These are phyloP conservation scores for Vitellaria paradoxa DNA, from an alignment of 179 eudicot genomes.

Conservation along the genomic window DNA sequence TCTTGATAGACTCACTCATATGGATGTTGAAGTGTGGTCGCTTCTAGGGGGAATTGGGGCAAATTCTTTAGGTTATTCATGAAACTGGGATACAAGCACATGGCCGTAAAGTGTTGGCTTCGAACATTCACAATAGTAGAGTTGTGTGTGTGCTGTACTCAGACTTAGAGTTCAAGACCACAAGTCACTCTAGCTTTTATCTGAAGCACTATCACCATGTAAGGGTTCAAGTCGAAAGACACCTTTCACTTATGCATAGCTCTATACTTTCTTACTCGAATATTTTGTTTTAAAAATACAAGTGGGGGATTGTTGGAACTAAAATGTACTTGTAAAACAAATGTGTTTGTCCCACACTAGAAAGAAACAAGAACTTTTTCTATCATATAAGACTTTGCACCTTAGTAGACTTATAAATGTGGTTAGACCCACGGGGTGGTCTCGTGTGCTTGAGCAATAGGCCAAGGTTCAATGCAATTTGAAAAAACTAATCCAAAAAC, in stretches of 20 bases:
- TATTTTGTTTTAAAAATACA: no score
- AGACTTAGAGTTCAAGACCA: background rate
- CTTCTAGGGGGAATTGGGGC: background rate
- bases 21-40: conserved; percentile 6
- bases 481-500: no score
- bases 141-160: background rate
- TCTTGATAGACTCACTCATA: conserved; percentile 3
- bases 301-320: no score
- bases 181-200: background rate
- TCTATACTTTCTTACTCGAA: no score
- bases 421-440: no score
- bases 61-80: conserved; percentile 1
- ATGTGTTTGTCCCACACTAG: no score
- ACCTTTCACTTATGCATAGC: background rate
- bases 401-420: no score
- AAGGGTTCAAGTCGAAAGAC: conserved; percentile 10
- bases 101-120: background rate
- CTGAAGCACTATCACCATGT: background rate
- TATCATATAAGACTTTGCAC: no score
- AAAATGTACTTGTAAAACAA: no score
- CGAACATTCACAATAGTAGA: background rate
- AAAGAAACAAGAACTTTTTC: no score
- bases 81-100: background rate
- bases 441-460: no score
- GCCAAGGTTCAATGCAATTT: no score